These are phyloP conservation scores for Xerocomus amazonicus DNA, from an alignment of 1,284 basidiomycete species.

Conservation along the genomic window DNA sequence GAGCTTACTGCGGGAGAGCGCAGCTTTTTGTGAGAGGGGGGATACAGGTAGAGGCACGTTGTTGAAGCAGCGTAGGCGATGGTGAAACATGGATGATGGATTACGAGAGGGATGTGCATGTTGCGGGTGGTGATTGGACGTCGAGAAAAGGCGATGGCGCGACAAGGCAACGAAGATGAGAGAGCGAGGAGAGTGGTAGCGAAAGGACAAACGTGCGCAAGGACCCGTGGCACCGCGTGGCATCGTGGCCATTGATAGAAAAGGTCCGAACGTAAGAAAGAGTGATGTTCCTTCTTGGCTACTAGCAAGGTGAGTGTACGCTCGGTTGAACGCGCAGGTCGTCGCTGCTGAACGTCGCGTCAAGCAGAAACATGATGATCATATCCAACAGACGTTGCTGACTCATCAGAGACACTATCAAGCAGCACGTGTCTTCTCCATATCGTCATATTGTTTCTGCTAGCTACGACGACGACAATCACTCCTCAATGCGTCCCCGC, in stretches of 20 bases:
- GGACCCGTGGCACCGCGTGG: constrained; percentile 33
- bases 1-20: constrained; percentile 11
- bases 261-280: constrained; percentile 17
- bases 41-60: constrained; percentile 21
- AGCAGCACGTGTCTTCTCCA: constrained; percentile 29
- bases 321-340: background rate
- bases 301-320: constrained; percentile 18
- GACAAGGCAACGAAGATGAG: constrained; percentile 11
- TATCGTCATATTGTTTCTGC: constrained; percentile 26
- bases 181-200: constrained; percentile 10
- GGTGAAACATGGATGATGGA: constrained; percentile 8
- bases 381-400: constrained; percentile 15
- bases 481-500: background rate
- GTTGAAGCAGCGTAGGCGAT: background rate
- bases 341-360: constrained; percentile 14
- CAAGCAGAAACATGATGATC: background rate
- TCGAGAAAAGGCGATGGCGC: constrained; percentile 10
- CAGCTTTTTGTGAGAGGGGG: background rate
- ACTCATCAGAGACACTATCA: constrained; percentile 23
- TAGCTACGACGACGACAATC: constrained; percentile 7
- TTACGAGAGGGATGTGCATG: constrained; percentile 23
- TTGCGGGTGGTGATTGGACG: constrained; percentile 26
- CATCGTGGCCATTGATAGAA: constrained; percentile 25
- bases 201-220: constrained; percentile 33
- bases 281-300: constrained; percentile 9